Evolutionary conservation across 139 green algal genomes (phyloP), one percentile per base, ranked within the genome.

Genomic region (Yamagishiella unicocca): DNA sequence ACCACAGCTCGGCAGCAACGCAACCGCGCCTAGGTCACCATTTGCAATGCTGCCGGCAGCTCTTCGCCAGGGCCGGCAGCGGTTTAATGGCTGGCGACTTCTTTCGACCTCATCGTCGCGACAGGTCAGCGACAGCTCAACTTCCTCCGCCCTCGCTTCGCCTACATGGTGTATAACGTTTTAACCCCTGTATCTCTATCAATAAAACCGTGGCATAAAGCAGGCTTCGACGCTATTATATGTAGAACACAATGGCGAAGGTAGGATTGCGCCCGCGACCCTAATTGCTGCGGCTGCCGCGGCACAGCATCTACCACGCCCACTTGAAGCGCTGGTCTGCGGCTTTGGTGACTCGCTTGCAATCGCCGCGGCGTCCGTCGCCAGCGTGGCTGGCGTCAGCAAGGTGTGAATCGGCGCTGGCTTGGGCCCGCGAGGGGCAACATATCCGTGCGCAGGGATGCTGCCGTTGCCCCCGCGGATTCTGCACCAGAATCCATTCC

Each of bases 221-320:
- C 42, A 87, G 82, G 66, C 50, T 0, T 87, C 82, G 0, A 91
- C 89, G 0, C 72, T 95, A n/a, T 55, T 95, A 2, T 55, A 92
- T 33, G 92, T 91, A 5, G 91, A 95, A 77, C 88, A 92, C 78
- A 90, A 76, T 31, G 66, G 24, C 2, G 80, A 84, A 19, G 84
- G 76, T 43, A 45, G 45, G 67, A 66, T 95, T 31, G 75, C 87
- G 6, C 62, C 70, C 14, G 46, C 85, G 9, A 92, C 91, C 1
- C 85, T 92, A 0, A 89, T 74, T 42, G 89, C 91, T 5, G 80
- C 64, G 2, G 31, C 80, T 35, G 80, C 80, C 31, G 80, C 80
- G 4, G 5, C 45, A 12, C 14, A 76, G 42, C 66, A 86, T 22
- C 43, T 86, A 12, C 62, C 62, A 55, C 62, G 80, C 3, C 33